phyloP scores from a whole-genome alignment of 305 asterid genomes.

The Euphrasia arctica region DNA sequence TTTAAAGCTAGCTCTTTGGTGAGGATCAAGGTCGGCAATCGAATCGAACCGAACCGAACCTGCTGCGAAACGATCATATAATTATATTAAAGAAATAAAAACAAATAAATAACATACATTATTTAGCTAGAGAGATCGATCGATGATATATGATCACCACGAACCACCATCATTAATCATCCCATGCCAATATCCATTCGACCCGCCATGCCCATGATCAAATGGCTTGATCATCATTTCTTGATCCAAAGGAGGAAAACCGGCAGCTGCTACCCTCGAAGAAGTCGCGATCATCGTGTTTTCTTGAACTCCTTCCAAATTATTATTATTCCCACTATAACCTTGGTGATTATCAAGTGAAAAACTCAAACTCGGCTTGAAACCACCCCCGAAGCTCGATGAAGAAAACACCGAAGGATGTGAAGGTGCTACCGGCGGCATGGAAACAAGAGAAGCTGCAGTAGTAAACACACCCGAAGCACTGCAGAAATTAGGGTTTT shows the following conservation, averaged over 20 bases:
- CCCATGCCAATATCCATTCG: slow-evolving; percentile 38
- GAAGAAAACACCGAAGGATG: slow-evolving; percentile 25
- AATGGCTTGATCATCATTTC: no score
- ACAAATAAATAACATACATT: not conserved
- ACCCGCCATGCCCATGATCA: slow-evolving; percentile 13
- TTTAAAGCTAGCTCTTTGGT: no score
- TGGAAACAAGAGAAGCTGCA: slow-evolving; percentile 4
- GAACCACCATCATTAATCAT: slow-evolving; percentile 38
- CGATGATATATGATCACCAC: slow-evolving; percentile 23
- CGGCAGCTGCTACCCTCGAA: no score
- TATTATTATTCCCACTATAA: slow-evolving; percentile 22
- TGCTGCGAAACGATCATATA: no score
- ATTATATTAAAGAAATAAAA: no score
- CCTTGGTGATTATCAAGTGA: slow-evolving; percentile 22
- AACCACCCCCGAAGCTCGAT: not conserved
- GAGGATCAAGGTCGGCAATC: no score
- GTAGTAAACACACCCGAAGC: slow-evolving; percentile 22
- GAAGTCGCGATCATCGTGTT: not conserved
- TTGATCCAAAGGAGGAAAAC: no score
- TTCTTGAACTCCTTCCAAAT: slow-evolving; percentile 17
- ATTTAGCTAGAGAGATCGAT: not conserved
- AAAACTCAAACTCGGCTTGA: slow-evolving; percentile 12
- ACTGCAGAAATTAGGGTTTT: slow-evolving; percentile 35
- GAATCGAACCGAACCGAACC: no score
- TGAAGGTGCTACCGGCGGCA: slow-evolving; percentile 10